phyloP scores from a whole-genome alignment of 352 stramenopile species.

The Phytopythium delawarense region DNA sequence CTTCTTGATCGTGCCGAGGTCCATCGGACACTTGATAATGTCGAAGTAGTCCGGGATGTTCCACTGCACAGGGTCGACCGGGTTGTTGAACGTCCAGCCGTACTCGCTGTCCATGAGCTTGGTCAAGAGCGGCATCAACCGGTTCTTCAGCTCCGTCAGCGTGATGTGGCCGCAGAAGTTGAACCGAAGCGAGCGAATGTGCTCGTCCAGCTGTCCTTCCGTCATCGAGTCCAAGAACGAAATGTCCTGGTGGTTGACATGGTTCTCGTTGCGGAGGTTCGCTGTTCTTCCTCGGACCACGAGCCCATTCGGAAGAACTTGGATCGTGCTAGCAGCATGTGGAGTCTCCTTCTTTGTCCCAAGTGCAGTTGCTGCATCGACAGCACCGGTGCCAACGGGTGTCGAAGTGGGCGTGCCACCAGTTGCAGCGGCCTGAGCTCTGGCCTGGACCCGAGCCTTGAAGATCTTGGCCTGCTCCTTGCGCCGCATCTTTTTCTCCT shows the following conservation, averaged over 20 bases:
- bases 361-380: not conserved
- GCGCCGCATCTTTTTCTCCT: constrained; percentile 81
- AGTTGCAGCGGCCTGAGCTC: constrained; percentile 36
- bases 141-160: constrained; percentile 77
- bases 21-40: constrained; percentile 97
- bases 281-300: constrained; percentile 68
- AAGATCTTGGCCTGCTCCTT: constrained; percentile 82
- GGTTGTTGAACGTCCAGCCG: constrained; percentile 91
- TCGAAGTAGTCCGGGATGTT: constrained; percentile 91
- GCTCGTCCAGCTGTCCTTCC: constrained; percentile 79
- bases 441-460: constrained; percentile 71
- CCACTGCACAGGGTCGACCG: constrained; percentile 94
- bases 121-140: constrained; percentile 73
- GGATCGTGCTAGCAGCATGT: not conserved
- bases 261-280: constrained; percentile 49
- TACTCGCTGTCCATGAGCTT: constrained; percentile 89
- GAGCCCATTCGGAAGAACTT: constrained; percentile 52
- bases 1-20: constrained; percentile 98
- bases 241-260: constrained; percentile 79
- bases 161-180: constrained; percentile 87
- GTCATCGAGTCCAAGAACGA: constrained; percentile 88
- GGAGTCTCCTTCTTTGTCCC: not conserved
- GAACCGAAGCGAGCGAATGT: constrained; percentile 86
- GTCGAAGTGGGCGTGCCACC: not conserved
- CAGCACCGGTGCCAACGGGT: not conserved